Evolutionary conservation across 2,329 filamentous ascomycete genomes (phyloP), one percentile per base, ranked within the genome.

Genomic region (Purpureocillium takamizusanense): DNA sequence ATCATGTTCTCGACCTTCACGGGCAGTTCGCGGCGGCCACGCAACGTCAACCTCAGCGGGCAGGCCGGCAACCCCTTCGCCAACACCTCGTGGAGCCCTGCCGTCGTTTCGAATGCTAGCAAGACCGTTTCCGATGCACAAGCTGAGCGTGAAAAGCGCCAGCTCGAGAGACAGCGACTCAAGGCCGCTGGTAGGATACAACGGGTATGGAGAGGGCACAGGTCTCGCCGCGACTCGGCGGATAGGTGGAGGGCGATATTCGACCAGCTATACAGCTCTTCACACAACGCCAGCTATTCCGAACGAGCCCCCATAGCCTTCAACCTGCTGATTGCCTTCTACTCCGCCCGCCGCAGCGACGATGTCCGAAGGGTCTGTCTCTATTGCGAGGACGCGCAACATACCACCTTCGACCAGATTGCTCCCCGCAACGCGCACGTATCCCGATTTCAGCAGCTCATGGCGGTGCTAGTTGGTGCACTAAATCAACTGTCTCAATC

Each of bases 31-130:
- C 81, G 86, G 54, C 84, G 86, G 49, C 82, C 83, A 44, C 82
- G 92, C 48, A 89, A 95, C 59, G 87, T 97, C 57, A 95, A 97
- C 63, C 81, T 98, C 44, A 92, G 87, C 48, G 92, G 88, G 45
- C 83, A 89, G 50, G 78, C 77, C 47, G 69, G 70, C 36, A 94
- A 95, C 54, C 86, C 88, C 4, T 94, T 92, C 59, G 80, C 74
- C 43, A 76, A 76, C 48, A 71, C 72, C 25, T 67, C 70, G 31
- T 77, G 78, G 70, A 65, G 66, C 13, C 67, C 74, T 4, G 64
- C 71, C 11, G 69, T 69, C 7, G 72, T 72, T 13, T 70, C 77
- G 1, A 81, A 79, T 14, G 72, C 84, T 5, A 85, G 86, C 51
- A 81, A 83, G 52, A 83, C 89, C 2, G 74, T 97, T 21, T 84